Percentiles rank a stretch among this genome's conserved stretches.
Evolutionary conservation across 192 early-diverging fungal species (phyloP).

Genomic region (Gonapodya prolifera): DNA sequence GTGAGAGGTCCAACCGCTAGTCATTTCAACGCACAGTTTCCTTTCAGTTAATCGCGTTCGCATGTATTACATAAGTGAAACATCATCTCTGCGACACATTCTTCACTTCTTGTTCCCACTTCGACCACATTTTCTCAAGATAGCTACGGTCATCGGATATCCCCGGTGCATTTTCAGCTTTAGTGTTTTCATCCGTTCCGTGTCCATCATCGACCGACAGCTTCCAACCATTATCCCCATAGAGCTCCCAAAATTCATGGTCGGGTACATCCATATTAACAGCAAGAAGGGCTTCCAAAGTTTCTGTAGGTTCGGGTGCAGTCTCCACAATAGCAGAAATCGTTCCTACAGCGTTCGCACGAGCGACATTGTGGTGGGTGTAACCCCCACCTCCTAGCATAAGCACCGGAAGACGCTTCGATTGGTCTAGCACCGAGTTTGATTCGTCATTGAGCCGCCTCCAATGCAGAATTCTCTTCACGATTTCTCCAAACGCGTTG

Average conservation of each 20-base stretch:
- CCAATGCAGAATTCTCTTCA: background rate
- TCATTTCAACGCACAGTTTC: no score
- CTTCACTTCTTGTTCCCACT: background rate
- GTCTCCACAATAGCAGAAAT: background rate
- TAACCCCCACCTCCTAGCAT: constrained; percentile 96
- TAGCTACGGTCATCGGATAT: background rate
- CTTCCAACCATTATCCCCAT: background rate
- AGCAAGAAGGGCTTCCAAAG: background rate
- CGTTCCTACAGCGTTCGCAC: constrained; percentile 14
- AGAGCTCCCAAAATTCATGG: background rate
- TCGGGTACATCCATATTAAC: background rate
- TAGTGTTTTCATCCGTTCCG: background rate
- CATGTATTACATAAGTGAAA: no score
- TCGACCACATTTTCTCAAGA: background rate
- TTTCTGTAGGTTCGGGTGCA: background rate
- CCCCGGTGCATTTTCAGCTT: background rate
- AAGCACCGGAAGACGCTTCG: constrained; percentile 56
- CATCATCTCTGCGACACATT: background rate
- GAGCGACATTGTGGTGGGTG: constrained; percentile 88
- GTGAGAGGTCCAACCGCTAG: no score
- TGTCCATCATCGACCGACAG: background rate
- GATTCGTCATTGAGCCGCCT: background rate
- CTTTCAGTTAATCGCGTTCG: no score
- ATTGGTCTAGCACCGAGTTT: background rate
- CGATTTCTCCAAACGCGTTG: background rate